These are phyloP conservation scores for Tricholoma matsutake DNA, from an alignment of 768 basidiomycete genomes.

Conservation along the genomic window DNA sequence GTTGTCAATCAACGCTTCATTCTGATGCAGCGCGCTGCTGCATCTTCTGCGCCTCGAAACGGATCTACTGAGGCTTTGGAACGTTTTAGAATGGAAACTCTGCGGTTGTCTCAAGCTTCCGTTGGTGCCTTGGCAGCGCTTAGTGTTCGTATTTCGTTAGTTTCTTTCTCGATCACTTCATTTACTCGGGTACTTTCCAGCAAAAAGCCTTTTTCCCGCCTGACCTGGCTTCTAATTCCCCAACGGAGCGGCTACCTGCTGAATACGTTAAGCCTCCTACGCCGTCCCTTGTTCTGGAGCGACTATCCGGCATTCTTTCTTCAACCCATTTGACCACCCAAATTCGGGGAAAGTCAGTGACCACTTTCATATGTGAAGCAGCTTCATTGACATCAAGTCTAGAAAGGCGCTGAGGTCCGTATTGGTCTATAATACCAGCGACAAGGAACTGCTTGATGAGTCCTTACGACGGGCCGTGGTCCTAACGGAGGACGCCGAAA, in stretches of 20 bases:
- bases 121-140: conserved; percentile 86
- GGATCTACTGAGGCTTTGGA: conserved; percentile 52
- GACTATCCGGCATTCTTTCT: conserved; percentile 66
- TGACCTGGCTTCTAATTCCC: conserved; percentile 56
- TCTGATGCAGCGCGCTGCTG: conserved; percentile 68
- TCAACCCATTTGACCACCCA: conserved; percentile 51
- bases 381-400: conserved; percentile 9
- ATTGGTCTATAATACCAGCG: conserved; percentile 53
- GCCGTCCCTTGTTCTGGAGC: conserved; percentile 52
- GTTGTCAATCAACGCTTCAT: conserved; percentile 65
- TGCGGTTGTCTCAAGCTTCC: conserved; percentile 73
- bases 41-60: conserved; percentile 50
- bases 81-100: conserved; percentile 67
- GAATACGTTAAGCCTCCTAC: conserved; percentile 57
- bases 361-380: neutral
- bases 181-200: conserved; percentile 35
- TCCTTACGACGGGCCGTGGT: conserved; percentile 70
- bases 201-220: conserved; percentile 75
- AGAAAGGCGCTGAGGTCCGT: conserved; percentile 80
- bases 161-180: neutral
- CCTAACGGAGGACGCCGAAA: conserved; percentile 45
- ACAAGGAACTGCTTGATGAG: conserved; percentile 58
- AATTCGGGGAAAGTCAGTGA: conserved; percentile 61
- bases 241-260: conserved; percentile 51
- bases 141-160: conserved; percentile 56